These are phyloP conservation scores for Brassica rapa DNA, from an alignment of 345 rosid species.

Conservation along the genomic window DNA sequence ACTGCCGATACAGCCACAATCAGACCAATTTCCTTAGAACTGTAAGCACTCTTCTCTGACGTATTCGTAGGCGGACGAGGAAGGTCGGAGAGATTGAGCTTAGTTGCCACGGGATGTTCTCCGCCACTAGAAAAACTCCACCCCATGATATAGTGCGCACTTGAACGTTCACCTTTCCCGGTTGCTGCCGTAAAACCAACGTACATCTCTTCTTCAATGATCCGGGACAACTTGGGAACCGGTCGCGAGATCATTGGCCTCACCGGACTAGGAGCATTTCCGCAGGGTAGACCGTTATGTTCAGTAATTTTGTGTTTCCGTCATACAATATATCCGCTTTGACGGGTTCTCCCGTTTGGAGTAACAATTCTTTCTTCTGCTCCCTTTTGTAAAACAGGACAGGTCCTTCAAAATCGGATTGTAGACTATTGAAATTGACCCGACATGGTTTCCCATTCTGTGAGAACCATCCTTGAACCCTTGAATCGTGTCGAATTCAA, in stretches of 20 bases:
- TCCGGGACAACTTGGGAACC: neutral
- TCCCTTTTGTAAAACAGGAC: constrained; percentile 33
- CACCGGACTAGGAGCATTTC: constrained; percentile 18
- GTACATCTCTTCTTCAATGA: constrained; percentile 44
- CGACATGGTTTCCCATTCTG: constrained; percentile 52
- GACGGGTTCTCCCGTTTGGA: neutral
- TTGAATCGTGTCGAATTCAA: too few relatives aligned
- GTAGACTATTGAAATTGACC: constrained; percentile 53
- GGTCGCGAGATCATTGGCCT: constrained; percentile 25
- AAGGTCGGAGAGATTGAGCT: constrained; percentile 34
- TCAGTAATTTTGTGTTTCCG: constrained; percentile 13
- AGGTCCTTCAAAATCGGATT: neutral
- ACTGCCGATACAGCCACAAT: constrained; percentile 38
- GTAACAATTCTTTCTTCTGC: constrained; percentile 24
- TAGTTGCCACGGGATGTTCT: constrained; percentile 18
- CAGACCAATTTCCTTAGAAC: constrained; percentile 40
- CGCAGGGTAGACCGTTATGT: constrained; percentile 49
- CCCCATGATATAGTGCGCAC: constrained; percentile 63
- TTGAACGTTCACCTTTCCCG: constrained; percentile 36
- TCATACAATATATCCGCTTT: constrained; percentile 31
- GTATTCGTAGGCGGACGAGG: neutral
- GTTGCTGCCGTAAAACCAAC: constrained; percentile 67
- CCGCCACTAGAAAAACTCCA: constrained; percentile 59
- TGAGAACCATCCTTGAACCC: constrained; percentile 2
- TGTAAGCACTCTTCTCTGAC: neutral